These are phyloP conservation scores for Microdochium paspali DNA, from an alignment of 2,329 filamentous ascomycete genomes.

Conservation along the genomic window DNA sequence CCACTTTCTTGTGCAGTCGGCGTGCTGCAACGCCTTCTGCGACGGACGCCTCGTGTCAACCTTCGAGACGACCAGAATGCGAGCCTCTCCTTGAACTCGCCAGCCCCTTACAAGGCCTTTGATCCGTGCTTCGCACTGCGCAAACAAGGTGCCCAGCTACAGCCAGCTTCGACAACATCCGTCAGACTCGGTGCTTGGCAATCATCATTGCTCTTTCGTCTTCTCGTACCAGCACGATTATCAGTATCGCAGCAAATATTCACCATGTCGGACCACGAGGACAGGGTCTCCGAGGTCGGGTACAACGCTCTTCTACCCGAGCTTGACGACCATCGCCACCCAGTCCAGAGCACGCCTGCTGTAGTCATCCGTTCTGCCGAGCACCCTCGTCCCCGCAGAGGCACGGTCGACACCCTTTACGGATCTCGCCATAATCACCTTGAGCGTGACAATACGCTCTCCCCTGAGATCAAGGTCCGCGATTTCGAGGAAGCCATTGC, in stretches of 20 bases:
- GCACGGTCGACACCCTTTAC: constrained; percentile 65
- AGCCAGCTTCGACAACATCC: too few relatives aligned
- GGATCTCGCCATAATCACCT: constrained; percentile 38
- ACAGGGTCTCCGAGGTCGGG: constrained; percentile 47
- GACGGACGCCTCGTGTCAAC: constrained; percentile 17
- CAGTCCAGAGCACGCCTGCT: constrained; percentile 43
- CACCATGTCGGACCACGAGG: constrained; percentile 61
- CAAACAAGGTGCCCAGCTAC: too few relatives aligned
- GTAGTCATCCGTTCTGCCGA: constrained; percentile 38
- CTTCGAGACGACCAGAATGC: constrained; percentile 18
- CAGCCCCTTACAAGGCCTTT: not conserved
- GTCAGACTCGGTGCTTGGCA: too few relatives aligned
- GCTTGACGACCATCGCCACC: constrained; percentile 76
- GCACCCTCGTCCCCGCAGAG: constrained; percentile 45
- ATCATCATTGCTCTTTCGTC: too few relatives aligned
- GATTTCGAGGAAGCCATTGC: constrained; percentile 83
- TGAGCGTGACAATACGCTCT: constrained; percentile 28
- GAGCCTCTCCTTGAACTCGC: constrained; percentile 19
- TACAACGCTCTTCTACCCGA: constrained; percentile 69
- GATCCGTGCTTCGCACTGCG: not conserved
- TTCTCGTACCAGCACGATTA: too few relatives aligned
- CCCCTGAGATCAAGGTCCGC: constrained; percentile 41
- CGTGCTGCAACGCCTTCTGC: constrained; percentile 24
- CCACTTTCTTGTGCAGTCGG: constrained; percentile 18
- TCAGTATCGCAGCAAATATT: constrained; percentile 24